Percentiles rank a stretch among this genome's conserved stretches.
These are phyloP conservation scores for Claviceps capensis DNA, from an alignment of 2,329 filamentous ascomycete species.

Conservation along the genomic window DNA sequence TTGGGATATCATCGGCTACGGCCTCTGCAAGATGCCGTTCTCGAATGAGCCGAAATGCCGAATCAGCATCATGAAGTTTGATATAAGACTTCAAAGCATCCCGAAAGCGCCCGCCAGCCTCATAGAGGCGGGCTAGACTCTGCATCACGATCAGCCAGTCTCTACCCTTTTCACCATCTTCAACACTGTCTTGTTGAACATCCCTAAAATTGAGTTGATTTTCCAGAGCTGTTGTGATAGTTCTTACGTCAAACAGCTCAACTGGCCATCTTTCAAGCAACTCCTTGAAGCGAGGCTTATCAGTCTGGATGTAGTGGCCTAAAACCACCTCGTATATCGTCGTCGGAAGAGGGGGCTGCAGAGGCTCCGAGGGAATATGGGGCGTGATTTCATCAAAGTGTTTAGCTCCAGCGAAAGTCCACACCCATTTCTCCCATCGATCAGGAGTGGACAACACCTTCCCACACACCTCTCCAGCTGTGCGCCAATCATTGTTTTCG, in stretches of 20 bases:
- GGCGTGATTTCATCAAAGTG: slow-evolving; percentile 83
- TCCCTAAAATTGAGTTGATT: slow-evolving; percentile 67
- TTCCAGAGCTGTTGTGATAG: slow-evolving; percentile 65
- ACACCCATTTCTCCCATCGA: slow-evolving; percentile 93
- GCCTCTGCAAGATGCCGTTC: slow-evolving; percentile 85
- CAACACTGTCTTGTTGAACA: slow-evolving; percentile 60
- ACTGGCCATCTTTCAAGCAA: slow-evolving; percentile 73
- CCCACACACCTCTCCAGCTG: slow-evolving; percentile 68
- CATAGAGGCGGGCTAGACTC: slow-evolving; percentile 69
- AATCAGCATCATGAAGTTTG: slow-evolving; percentile 79
- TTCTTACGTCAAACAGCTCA: slow-evolving; percentile 68
- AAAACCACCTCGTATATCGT: slow-evolving; percentile 82
- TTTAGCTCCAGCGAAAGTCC: slow-evolving; percentile 73
- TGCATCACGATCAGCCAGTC: slow-evolving; percentile 90
- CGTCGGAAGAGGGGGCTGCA: slow-evolving; percentile 65
- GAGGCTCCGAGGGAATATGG: slow-evolving; percentile 63
- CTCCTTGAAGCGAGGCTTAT: slow-evolving; percentile 63
- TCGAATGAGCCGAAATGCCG: slow-evolving; percentile 71
- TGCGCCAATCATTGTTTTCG: slow-evolving; percentile 56
- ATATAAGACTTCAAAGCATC: slow-evolving; percentile 87
- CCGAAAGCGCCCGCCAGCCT: slow-evolving; percentile 65
- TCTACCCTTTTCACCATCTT: slow-evolving; percentile 55
- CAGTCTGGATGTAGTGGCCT: slow-evolving; percentile 70
- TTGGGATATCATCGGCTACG: slow-evolving; percentile 77
- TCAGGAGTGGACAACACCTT: slow-evolving; percentile 68